Base-by-base conservation (phyloP, 2,329 filamentous ascomycete species). In the Arthroderma uncinatum region DNA sequence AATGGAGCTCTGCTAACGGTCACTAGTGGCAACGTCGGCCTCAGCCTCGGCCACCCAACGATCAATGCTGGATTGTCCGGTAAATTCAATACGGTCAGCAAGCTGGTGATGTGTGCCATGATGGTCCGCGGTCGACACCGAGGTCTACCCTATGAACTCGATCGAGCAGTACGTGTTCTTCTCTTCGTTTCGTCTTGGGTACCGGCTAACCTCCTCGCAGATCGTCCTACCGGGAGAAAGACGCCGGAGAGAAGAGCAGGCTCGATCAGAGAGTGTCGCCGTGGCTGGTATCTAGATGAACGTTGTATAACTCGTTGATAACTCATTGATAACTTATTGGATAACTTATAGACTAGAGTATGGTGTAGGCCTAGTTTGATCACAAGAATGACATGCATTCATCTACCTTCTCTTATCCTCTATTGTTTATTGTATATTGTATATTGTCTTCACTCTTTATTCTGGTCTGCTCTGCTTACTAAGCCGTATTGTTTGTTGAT, bases 41-140 rank as follows among this genome's bases (percentile, higher is more conserved):
- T 70, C 23, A 70, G 67, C 57, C 60, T 71, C 33, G 68, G 68
- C 5, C 66, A 68, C 57, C 67, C 68, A 1, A 62, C 60, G 1
- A 64, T 65, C 36, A 61, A 57, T 4, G 69, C 67, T 16, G 69
- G 66, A 1, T 60, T 71, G n/a, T 61, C 67, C 21, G 79, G 78
- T 3, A 64, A 71, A 39, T 79, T 78, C 70, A 71, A 73, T 33
- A 71, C 65, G 3, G 64, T 78, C 19, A 58, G 76, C 62, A 82
- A 82, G 66, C 63, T 82, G 47, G 74, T 82, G 1, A 66, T 82
- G 19, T 79, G 77, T 60, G 74, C 73, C 2, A 76, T 81, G 54
- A 82, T 82, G 79, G 66, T 82, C 25, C 67, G 79, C 57, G 79
- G 80, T 1, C 65, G 79, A 37, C 79, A 82, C 69, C 69, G 79